A percentile compares a stretch with the other conserved stretches of the same genome.
Evolutionary conservation across 108 stramenopile species (phyloP).

Genomic region (Nitzschia putrida): DNA sequence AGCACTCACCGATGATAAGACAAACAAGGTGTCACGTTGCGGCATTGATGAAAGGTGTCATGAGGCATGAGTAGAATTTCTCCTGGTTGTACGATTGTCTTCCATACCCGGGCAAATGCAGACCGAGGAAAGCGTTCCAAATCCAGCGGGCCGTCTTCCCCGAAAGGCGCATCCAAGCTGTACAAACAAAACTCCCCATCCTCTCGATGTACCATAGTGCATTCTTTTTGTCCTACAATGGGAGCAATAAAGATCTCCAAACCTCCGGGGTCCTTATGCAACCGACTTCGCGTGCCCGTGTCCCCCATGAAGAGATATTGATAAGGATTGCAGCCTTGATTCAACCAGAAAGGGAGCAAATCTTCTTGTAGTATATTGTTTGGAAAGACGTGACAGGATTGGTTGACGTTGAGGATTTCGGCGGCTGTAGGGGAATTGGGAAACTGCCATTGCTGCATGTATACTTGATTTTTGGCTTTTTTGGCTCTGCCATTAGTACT

Average conservation of each 20-base stretch:
- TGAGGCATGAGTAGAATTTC: slow-evolving; percentile 85
- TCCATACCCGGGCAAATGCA: slow-evolving; percentile 62
- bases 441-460: slow-evolving; percentile 90
- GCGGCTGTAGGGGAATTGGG: slow-evolving; percentile 69
- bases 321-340: slow-evolving; percentile 55
- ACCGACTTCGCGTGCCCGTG: slow-evolving; percentile 59
- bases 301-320: slow-evolving; percentile 88
- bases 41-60: slow-evolving; percentile 83
- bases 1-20: slow-evolving; percentile 56
- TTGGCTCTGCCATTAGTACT: background rate
- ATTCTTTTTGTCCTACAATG: slow-evolving; percentile 81
- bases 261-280: slow-evolving; percentile 77
- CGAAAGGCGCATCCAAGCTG: slow-evolving; percentile 53
- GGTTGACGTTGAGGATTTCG: slow-evolving; percentile 60
- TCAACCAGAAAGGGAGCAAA: slow-evolving; percentile 70
- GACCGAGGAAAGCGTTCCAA: slow-evolving; percentile 61
- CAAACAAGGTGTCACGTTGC: slow-evolving; percentile 74
- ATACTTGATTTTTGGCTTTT: slow-evolving; percentile 39
- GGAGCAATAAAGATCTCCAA: slow-evolving; percentile 79
- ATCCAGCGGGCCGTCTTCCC: slow-evolving; percentile 41
- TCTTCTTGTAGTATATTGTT: slow-evolving; percentile 71
- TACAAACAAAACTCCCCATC: slow-evolving; percentile 68
- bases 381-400: slow-evolving; percentile 49
- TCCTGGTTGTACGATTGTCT: slow-evolving; percentile 68
- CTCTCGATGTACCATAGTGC: slow-evolving; percentile 69